Base-by-base conservation (phyloP, 345 rosid genomes). In the Populus pruinosa region DNA sequence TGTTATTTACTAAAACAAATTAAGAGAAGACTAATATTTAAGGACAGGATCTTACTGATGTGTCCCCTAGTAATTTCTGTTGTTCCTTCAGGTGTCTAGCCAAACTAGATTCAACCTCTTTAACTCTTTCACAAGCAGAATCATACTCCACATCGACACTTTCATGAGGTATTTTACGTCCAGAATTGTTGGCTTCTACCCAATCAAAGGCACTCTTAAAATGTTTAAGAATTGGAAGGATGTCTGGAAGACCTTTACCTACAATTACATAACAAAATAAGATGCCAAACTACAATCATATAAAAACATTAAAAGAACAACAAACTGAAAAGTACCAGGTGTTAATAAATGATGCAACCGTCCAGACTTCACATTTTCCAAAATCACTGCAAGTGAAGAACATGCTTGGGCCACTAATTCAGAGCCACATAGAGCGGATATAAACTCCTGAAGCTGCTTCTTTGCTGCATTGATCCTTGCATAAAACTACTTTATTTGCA, bases 121-220 rank as follows among this genome's bases (percentile, higher is more conserved):
- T 76, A 41, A 90, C 81, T 8, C 61, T 82, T 75, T 87, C 80
- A 81, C 94, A 89, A 67, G 97, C 92, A 77, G 84, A 81, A 80
- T 96, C 99, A 80, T 93, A 93, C 72, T 92, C 94, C 73, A 77
- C 64, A 80, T 93, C 98, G 73, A 82, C 95, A 79, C 97, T 98
- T 80, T 89, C 92, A 83, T 56, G 92, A 77, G 99, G 98, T 86
- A 92, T 85, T 78, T 93, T 76, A 62, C 98, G 96, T 76, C 99
- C 99, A 70, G 97, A 87, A 81, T 69, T 83, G 80, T 88, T 76
- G 74, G 99, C 99, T 87, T 92, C 99, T 63, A 74, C 91, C 99
- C 99, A 96, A 82, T 96, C 94, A 77, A 96, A 96, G 59, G 93
- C 98, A 82, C 88, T 91, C 86, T 96, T 93, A 81, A 96, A 93